Percentiles rank a stretch among this genome's conserved stretches.
These are phyloP conservation scores for Cornus kousa DNA, from an alignment of 148 eudicot genomes.

Conservation along the genomic window DNA sequence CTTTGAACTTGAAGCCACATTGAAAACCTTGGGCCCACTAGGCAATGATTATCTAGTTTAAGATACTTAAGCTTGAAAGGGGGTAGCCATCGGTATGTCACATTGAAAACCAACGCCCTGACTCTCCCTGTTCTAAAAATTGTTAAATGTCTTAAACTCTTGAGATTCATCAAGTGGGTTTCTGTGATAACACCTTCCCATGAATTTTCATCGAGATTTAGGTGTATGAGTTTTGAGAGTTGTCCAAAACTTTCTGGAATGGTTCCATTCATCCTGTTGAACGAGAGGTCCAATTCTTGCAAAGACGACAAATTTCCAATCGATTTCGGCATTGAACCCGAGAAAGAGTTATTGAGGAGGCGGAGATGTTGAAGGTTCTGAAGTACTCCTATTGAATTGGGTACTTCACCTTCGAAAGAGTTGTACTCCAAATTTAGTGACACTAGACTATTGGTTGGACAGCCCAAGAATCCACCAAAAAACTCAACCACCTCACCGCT, in stretches of 20 bases:
- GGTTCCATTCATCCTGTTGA: neutral
- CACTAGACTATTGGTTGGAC: conserved; percentile 9
- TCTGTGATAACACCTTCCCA: neutral
- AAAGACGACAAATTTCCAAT: conserved; percentile 17
- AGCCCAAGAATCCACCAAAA: conserved; percentile 3
- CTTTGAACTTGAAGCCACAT: too few species aligned
- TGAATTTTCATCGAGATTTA: conserved; percentile 15
- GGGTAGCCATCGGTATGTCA: conserved; percentile 11
- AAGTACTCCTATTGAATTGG: conserved; percentile 14
- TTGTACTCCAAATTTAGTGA: neutral
- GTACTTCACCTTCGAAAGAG: neutral
- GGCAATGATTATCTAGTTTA: neutral
- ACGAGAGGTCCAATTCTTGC: conserved; percentile 4
- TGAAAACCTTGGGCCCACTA: conserved; percentile 11
- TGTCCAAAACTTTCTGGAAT: conserved; percentile 1
- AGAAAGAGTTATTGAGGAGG: neutral
- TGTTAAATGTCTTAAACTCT: neutral
- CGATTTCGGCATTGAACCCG: conserved; percentile 14
- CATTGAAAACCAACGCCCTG: neutral
- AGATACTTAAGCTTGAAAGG: conserved; percentile 15
- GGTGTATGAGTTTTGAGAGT: neutral
- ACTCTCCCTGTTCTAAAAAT: neutral
- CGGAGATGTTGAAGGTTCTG: neutral
- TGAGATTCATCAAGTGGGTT: neutral
- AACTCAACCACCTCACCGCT: neutral